Conservation (phyloP, 148 eudicot species). For the Selenicereus undatus region DNA sequence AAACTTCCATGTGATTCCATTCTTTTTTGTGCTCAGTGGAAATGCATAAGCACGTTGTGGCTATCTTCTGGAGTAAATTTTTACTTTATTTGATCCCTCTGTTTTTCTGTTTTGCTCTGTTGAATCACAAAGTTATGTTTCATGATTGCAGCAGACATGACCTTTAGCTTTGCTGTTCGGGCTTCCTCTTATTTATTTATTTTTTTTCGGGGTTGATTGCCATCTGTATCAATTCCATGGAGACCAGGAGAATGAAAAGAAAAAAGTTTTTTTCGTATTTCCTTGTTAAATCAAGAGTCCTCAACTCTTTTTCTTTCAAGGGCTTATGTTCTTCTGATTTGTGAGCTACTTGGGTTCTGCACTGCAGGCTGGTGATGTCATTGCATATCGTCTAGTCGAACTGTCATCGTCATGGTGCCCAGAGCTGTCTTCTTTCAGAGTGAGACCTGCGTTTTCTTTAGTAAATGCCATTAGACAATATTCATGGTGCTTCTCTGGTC, state of each 20-base stretch:
- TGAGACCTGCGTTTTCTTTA: slow-evolving; percentile 20
- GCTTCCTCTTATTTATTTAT: neutral
- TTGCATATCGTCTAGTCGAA: slow-evolving; percentile 85
- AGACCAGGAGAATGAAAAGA: too few relatives aligned
- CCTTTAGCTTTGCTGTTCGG: neutral
- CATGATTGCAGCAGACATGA: neutral
- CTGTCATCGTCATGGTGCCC: slow-evolving; percentile 80
- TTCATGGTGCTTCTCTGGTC: neutral
- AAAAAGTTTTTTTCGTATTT: neutral
- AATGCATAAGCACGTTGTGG: too few relatives aligned
- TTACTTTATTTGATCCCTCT: neutral
- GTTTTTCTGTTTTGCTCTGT: neutral
- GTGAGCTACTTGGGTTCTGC: slow-evolving; percentile 15
- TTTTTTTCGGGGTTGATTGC: too few relatives aligned
- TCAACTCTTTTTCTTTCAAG: neutral
- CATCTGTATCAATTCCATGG: too few relatives aligned
- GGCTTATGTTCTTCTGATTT: neutral
- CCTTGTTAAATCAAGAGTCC: neutral
- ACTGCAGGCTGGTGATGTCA: slow-evolving; percentile 72
- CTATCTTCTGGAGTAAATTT: neutral
- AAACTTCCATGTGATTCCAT: neutral
- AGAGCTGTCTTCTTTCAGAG: slow-evolving; percentile 62
- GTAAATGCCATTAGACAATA: neutral
- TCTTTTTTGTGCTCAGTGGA: neutral
- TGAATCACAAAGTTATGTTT: neutral